Percentiles rank a stretch among this genome's conserved stretches.
These are phyloP conservation scores for Yarrowia sp. DNA, from an alignment of 805 yeast genomes.

Conservation along the genomic window DNA sequence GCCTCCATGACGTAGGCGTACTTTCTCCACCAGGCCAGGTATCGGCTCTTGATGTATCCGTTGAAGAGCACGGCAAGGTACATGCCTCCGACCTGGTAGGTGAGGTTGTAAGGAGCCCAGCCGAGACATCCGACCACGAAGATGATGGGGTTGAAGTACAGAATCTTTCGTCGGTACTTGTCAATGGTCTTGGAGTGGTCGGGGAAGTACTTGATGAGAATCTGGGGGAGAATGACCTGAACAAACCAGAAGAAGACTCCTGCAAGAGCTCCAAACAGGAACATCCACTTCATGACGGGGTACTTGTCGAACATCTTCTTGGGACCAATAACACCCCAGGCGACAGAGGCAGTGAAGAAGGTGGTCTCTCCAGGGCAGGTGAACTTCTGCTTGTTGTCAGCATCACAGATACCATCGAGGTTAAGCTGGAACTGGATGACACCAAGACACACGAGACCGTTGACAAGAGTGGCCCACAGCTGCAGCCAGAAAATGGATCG, in stretches of 20 bases:
- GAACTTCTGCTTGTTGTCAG: slow-evolving; percentile 43
- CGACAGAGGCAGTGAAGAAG: slow-evolving; percentile 59
- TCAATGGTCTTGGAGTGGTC: neutral
- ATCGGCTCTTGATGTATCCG: slow-evolving; percentile 33
- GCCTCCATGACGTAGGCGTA: slow-evolving; percentile 36
- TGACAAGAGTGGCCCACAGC: slow-evolving; percentile 55
- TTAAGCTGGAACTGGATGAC: slow-evolving; percentile 50
- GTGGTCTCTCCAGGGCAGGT: slow-evolving; percentile 53
- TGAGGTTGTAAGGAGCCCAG: slow-evolving; percentile 37
- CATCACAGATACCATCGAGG: slow-evolving; percentile 46
- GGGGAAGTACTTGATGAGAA: slow-evolving; percentile 30
- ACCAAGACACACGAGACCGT: slow-evolving; percentile 48
- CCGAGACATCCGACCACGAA: slow-evolving; percentile 27
- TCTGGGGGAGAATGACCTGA: slow-evolving; percentile 41
- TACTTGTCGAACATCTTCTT: slow-evolving; percentile 53
- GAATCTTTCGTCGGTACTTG: slow-evolving; percentile 28
- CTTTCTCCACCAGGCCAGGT: slow-evolving; percentile 34
- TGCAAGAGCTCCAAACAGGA: slow-evolving; percentile 45
- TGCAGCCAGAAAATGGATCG: slow-evolving; percentile 61
- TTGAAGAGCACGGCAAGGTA: slow-evolving; percentile 24
- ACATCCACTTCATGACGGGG: slow-evolving; percentile 44
- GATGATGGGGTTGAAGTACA: slow-evolving; percentile 36
- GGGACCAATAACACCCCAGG: slow-evolving; percentile 58
- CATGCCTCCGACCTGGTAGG: slow-evolving; percentile 34
- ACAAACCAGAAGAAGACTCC: slow-evolving; percentile 41